phyloP scores from a whole-genome alignment of 768 basidiomycete genomes.

The Pleurotus djamor region DNA sequence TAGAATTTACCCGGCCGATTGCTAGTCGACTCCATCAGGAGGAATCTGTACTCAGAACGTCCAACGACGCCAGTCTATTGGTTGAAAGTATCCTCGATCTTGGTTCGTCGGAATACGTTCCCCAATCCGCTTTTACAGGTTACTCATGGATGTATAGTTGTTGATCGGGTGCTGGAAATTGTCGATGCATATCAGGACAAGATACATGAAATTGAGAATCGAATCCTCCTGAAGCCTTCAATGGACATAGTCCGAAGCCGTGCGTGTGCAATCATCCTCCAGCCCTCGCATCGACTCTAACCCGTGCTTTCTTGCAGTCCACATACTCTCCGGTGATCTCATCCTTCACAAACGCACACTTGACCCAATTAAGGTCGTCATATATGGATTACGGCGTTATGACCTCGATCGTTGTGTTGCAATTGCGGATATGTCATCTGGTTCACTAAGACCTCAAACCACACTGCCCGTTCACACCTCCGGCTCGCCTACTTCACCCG shows the following conservation, averaged over 20 bases:
- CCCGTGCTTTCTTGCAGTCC: no score
- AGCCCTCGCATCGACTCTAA: no score
- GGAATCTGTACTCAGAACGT: conserved; percentile 59
- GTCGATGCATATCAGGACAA: conserved; percentile 67
- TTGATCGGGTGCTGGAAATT: conserved; percentile 66
- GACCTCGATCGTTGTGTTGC: conserved; percentile 68
- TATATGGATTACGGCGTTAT: conserved; percentile 68
- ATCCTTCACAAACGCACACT: conserved; percentile 73
- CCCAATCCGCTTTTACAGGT: not conserved
- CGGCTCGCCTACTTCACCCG: not conserved
- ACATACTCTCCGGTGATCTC: conserved; percentile 74
- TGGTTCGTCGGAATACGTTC: conserved; percentile 17
- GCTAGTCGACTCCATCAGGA: conserved; percentile 49
- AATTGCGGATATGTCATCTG: conserved; percentile 40
- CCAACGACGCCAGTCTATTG: conserved; percentile 60
- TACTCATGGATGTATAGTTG: conserved; percentile 35
- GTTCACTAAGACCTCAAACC: conserved; percentile 14
- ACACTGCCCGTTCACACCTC: not conserved
- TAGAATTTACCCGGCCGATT: conserved; percentile 54
- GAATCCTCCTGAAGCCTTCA: conserved; percentile 56
- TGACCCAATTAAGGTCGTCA: conserved; percentile 66
- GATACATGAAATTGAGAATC: conserved; percentile 59
- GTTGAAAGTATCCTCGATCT: conserved; percentile 62
- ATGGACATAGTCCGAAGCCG: conserved; percentile 59
- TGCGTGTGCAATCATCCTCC: conserved; percentile 26